A percentile compares a stretch with the other conserved stretches of the same genome.
These are phyloP conservation scores for Colletotrichum tofieldiae DNA, from an alignment of 2,329 filamentous ascomycete genomes.

Conservation along the genomic window DNA sequence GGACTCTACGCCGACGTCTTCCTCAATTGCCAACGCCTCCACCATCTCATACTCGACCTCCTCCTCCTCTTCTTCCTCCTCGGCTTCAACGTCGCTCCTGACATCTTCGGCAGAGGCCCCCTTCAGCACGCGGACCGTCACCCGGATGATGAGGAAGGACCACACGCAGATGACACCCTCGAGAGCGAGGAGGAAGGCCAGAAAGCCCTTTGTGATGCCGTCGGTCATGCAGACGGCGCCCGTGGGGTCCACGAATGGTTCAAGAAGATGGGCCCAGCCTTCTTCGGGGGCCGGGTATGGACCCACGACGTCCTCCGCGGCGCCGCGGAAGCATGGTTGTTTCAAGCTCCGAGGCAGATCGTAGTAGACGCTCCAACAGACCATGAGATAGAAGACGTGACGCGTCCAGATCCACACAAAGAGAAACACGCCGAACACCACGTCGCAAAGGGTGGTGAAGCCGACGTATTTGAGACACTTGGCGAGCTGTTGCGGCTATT, in stretches of 20 bases:
- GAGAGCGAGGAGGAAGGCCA: slow-evolving; percentile 15
- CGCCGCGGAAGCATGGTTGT: slow-evolving; percentile 12
- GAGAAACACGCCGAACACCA: slow-evolving; percentile 17
- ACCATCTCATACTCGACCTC: background rate
- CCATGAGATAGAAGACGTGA: slow-evolving; percentile 16
- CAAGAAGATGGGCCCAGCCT: slow-evolving; percentile 15
- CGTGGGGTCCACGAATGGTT: slow-evolving; percentile 7
- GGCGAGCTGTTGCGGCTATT: background rate
- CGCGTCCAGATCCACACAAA: slow-evolving; percentile 19
- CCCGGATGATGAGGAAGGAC: slow-evolving; percentile 16
- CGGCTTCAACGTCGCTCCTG: slow-evolving; percentile 2
- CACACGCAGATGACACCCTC: slow-evolving; percentile 21
- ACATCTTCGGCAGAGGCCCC: slow-evolving; percentile 21
- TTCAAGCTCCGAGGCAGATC: slow-evolving; percentile 1
- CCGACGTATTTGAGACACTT: slow-evolving; percentile 13
- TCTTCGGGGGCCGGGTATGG: background rate
- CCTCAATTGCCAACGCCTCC: background rate
- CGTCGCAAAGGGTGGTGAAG: slow-evolving; percentile 22
- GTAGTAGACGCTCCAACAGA: slow-evolving; percentile 23
- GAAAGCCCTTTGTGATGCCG: slow-evolving; percentile 6
- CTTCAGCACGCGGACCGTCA: slow-evolving; percentile 12
- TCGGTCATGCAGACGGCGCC: slow-evolving; percentile 14
- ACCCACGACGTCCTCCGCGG: background rate
- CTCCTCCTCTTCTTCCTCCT: background rate
- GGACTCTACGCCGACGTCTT: slow-evolving; percentile 15